Evolutionary conservation across 805 yeast genomes (phyloP).

Genomic region (Babjeviella inositovora): DNA sequence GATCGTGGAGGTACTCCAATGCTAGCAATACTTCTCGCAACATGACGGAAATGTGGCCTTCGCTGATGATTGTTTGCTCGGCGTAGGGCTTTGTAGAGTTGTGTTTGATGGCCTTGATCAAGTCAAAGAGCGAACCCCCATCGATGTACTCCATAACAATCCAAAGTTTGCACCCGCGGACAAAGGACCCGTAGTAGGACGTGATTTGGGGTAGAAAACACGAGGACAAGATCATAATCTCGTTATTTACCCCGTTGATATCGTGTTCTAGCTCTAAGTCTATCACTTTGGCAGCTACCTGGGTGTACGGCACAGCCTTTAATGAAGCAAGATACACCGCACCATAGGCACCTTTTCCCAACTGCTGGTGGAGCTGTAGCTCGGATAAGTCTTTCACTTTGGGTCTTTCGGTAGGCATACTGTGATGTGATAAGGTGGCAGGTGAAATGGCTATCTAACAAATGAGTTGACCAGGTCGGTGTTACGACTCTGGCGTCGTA

Average conservation of each 20-base stretch:
- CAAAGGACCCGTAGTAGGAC: slow-evolving; percentile 55
- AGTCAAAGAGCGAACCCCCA: slow-evolving; percentile 62
- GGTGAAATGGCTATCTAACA: no score
- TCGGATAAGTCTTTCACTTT: slow-evolving; percentile 16
- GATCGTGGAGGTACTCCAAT: slow-evolving; percentile 46
- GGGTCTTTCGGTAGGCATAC: no score
- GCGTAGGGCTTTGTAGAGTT: no score
- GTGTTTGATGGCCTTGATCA: slow-evolving; percentile 42
- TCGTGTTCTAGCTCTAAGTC: slow-evolving; percentile 62
- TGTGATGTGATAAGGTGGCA: no score
- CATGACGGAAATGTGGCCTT: slow-evolving; percentile 34
- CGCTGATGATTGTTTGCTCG: no score
- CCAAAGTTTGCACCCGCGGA: slow-evolving; percentile 56
- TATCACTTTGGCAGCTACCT: slow-evolving; percentile 33
- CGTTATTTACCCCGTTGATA: slow-evolving; percentile 56
- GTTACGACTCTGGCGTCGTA: no score
- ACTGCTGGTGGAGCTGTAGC: slow-evolving; percentile 28
- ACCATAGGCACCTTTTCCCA: slow-evolving; percentile 72
- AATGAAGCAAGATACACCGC: slow-evolving; percentile 54
- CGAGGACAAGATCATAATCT: slow-evolving; percentile 51
- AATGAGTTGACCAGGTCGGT: no score
- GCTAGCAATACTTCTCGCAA: slow-evolving; percentile 43
- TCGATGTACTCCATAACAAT: slow-evolving; percentile 71
- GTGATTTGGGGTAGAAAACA: slow-evolving; percentile 53
- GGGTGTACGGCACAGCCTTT: slow-evolving; percentile 13